phyloP scores from a whole-genome alignment of 1,284 basidiomycete genomes.

The Ustilago trichophora region DNA sequence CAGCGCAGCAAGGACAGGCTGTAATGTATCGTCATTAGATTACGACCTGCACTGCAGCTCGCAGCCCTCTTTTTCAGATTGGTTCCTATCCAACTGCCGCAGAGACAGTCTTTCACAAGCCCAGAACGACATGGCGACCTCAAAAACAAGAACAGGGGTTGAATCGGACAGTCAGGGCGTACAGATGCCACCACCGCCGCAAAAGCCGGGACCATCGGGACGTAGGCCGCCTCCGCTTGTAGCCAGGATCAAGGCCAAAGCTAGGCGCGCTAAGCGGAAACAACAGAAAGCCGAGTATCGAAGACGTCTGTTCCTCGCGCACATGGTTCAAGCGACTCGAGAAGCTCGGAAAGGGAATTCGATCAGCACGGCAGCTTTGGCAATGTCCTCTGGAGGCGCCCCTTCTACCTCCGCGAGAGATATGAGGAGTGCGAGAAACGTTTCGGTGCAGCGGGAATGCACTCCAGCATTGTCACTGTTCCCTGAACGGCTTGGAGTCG shows the following conservation, averaged over 20 bases:
- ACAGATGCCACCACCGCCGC: slow-evolving; percentile 17
- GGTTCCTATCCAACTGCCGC: background rate
- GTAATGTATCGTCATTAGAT: too few species aligned
- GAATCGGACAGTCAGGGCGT: slow-evolving; percentile 8
- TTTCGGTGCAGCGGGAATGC: too few species aligned
- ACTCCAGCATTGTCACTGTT: slow-evolving; percentile 3
- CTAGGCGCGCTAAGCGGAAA: slow-evolving; percentile 31
- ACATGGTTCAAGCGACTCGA: slow-evolving; percentile 20
- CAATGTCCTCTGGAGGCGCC: too few species aligned
- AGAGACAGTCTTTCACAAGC: background rate
- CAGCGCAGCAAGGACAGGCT: background rate
- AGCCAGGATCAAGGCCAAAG: slow-evolving; percentile 22
- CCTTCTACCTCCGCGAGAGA: too few species aligned
- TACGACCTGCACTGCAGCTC: background rate
- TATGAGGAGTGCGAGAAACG: too few species aligned
- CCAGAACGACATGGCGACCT: background rate
- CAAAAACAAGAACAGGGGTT: background rate
- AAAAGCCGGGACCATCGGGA: slow-evolving; percentile 16
- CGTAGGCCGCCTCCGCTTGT: slow-evolving; percentile 25
- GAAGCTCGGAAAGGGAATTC: slow-evolving; percentile 6
- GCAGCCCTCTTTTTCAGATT: background rate
- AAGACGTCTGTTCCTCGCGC: slow-evolving; percentile 22
- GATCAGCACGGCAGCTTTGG: background rate
- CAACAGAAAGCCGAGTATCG: slow-evolving; percentile 36
- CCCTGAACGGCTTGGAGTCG: slow-evolving; percentile 19